Percentiles rank a stretch among this genome's conserved stretches.
These are phyloP conservation scores for Candida sojae DNA, from an alignment of 1,139 yeast genomes.

Conservation along the genomic window DNA sequence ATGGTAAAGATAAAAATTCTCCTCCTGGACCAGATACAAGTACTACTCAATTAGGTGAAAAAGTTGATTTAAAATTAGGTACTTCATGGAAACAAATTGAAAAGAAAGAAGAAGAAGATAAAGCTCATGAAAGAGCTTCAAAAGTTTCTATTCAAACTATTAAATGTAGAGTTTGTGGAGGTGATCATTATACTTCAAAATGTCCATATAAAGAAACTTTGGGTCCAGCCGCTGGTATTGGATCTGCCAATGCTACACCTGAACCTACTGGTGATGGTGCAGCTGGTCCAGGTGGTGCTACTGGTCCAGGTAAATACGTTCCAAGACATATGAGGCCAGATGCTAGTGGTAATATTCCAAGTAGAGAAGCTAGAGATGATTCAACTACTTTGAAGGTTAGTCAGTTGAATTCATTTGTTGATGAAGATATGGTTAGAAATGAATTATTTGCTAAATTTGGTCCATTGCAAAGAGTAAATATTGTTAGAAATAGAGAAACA, in stretches of 20 bases:
- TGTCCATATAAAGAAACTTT: slow-evolving; percentile 96
- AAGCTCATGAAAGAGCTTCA: slow-evolving; percentile 54
- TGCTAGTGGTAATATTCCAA: slow-evolving; percentile 54
- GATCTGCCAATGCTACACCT: slow-evolving; percentile 29
- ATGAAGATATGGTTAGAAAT: slow-evolving; percentile 77
- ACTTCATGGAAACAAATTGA: slow-evolving; percentile 74
- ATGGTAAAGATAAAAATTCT: slow-evolving; percentile 77
- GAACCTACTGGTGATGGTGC: slow-evolving; percentile 18
- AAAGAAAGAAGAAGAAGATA: slow-evolving; percentile 57
- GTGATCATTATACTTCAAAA: slow-evolving; percentile 89
- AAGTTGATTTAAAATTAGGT: slow-evolving; percentile 67
- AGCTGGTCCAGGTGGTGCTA: slow-evolving; percentile 28
- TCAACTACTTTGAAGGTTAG: slow-evolving; percentile 87
- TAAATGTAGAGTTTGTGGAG: slow-evolving; percentile 90
- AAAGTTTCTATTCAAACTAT: slow-evolving; percentile 51
- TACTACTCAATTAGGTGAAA: slow-evolving; percentile 90
- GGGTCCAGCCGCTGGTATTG: slow-evolving; percentile 50
- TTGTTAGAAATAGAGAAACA: slow-evolving; percentile 90
- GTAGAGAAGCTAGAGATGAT: slow-evolving; percentile 70
- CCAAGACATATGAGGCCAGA: slow-evolving; percentile 77
- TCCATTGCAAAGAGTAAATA: slow-evolving; percentile 75
- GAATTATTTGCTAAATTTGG: slow-evolving; percentile 74
- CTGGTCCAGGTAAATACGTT: slow-evolving; percentile 55
- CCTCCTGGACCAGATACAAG: slow-evolving; percentile 85
- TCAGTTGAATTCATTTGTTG: slow-evolving; percentile 84